Base-by-base conservation (phyloP, 331 rosid genomes). In the Malus hybrid region DNA sequence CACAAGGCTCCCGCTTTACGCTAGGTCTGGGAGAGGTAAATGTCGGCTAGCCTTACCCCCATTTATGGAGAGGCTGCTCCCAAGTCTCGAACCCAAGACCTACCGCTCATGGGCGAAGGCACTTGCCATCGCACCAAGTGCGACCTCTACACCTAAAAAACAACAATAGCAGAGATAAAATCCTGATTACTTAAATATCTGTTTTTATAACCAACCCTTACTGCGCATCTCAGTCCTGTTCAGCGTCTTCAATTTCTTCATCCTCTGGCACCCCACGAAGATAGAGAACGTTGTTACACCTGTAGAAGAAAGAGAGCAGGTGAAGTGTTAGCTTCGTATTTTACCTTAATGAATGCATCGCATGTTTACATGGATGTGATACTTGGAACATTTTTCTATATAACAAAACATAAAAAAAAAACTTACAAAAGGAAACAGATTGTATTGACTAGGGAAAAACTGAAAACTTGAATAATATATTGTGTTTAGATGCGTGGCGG, bases 241-340 rank as follows among this genome's bases (percentile, higher is more conserved):
- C 93, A 1, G 97, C 93, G 24, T 94, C 99, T 81, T 94, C 97
- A 13, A 94, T 90, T 76, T 93, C 98, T 84, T 94, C 99, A 81
- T 94, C 99, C 86, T 91, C 99, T 3, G 99, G 96, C 28, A 90
- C 97, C 39, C 99, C 99, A 1, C 97, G 99, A 78, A 94, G 96
- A 75, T 94, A 94, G 30, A 94, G 97, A 80, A 94, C 99, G 72
- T 94, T 94, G 88, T 94, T 94, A 58, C 99, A 94, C 76, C 97
- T 94, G 86, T 55, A 63, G 75, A 57, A 57, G 28, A 56, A 56
- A 3, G 60, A 18, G 19, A 74, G 14, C 34, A 44, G 20, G 60
- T 52, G 11, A 36, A 34, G 60, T 16, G 19, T 57, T 15, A 58
- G 18, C 56, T 20, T 44, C 2, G 15, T 44, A 12, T 44, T 11